Evolutionary conservation across 2,329 filamentous ascomycete species (phyloP), one percentile per base, ranked within the genome.

Genomic region (Trichoderma pleuroti): DNA sequence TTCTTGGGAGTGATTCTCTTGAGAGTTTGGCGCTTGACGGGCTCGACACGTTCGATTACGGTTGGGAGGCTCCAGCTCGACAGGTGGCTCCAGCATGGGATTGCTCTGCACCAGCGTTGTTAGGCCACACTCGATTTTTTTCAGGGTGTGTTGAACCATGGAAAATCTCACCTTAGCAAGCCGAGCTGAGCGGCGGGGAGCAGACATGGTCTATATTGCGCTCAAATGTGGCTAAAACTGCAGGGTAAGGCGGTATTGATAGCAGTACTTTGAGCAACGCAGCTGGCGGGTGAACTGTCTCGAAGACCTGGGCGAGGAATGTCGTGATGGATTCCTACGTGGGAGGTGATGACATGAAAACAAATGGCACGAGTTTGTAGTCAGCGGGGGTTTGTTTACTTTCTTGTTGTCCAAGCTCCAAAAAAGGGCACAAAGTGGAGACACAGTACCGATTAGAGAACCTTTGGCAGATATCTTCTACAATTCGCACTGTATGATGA

Each of bases 111-210:
- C 54, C 16, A 34, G 10, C 46, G 70, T 72, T 39, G 73, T 75
- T 73, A 74, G 71, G 56, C 8, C 18, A 62, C 70, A 28, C 16
- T 36, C n/a, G 46, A 18, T 24, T 39, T 34, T 34, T 52, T 54
- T 11, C n/a, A 26, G 21, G 18, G 26, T 26, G 60, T 71, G 64
- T 62, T n/a, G 52, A 14, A 42, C 14, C 34, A 42, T 14, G 36
- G 30, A 28, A 56, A 28, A 49, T 68, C 73, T 74, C 77, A 83
- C 82, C 81, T 82, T 83, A 24, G 75, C 72, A 60, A 84, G 77
- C 74, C 82, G 81, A 74, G 82, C 82, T 68, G 82, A 84, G 71
- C 82, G 82, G 75, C 82, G 82, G 76, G 81, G 81, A 70, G 66
- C 42, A 61, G 81, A 79, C 80, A 83, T 84, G 72, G 61, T 79